Conservation (phyloP, 2,329 filamentous ascomycete genomes). For the Fusarium decemcellulare region DNA sequence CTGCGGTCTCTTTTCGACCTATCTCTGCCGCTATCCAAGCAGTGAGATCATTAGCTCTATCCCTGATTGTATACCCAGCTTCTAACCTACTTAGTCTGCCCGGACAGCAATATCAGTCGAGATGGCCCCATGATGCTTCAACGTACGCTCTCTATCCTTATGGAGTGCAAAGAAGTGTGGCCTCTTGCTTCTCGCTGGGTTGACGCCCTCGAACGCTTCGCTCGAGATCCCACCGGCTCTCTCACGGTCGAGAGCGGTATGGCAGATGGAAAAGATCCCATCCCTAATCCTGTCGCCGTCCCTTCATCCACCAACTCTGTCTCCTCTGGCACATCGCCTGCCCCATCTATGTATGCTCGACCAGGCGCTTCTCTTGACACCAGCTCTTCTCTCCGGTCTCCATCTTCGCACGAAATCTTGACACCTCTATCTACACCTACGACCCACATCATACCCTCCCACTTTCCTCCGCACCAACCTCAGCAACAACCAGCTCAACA, state of each 20-base stretch:
- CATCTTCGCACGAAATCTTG: conserved; percentile 29
- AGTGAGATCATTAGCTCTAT: conserved; percentile 51
- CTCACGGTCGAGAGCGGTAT: conserved; percentile 62
- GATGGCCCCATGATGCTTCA: conserved; percentile 63
- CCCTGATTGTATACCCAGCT: not conserved
- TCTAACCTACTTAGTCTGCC: conserved; percentile 55
- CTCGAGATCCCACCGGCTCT: conserved; percentile 58
- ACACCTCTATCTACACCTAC: conserved; percentile 23
- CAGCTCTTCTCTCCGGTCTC: conserved; percentile 25
- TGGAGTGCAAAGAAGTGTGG: conserved; percentile 66
- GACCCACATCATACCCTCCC: conserved; percentile 18
- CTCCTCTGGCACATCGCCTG: conserved; percentile 31
- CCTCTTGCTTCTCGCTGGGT: conserved; percentile 67
- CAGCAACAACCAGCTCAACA: conserved; percentile 35
- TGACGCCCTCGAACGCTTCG: conserved; percentile 64
- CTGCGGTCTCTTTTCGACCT: conserved; percentile 67
- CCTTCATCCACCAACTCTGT: conserved; percentile 30
- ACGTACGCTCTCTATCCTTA: conserved; percentile 60
- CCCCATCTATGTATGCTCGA: conserved; percentile 34
- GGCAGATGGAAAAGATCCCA: conserved; percentile 61
- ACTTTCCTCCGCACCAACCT: conserved; percentile 35
- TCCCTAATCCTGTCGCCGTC: conserved; percentile 42
- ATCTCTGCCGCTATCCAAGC: conserved; percentile 65
- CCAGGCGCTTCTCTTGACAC: conserved; percentile 28
- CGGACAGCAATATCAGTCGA: conserved; percentile 55